phyloP scores from a whole-genome alignment of 2,329 filamentous ascomycete species.

The Trichoderma asperellum region DNA sequence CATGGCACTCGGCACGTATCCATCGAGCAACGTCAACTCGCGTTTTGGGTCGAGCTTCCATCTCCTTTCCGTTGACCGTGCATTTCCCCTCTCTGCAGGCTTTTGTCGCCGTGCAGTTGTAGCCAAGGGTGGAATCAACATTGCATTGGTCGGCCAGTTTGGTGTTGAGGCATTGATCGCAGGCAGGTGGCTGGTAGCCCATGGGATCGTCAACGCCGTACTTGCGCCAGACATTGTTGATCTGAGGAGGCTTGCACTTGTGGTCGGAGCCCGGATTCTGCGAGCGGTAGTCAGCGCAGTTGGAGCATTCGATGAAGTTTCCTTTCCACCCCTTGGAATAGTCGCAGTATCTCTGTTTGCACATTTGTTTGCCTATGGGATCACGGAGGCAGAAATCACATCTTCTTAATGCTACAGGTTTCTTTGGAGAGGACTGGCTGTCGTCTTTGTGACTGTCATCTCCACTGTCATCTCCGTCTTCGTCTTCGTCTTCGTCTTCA shows the following conservation, averaged over 20 bases:
- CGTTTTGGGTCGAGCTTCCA: slow-evolving; percentile 30
- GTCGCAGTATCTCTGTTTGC: slow-evolving; percentile 29
- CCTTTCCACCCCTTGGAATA: slow-evolving; percentile 8
- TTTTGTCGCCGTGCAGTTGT: slow-evolving; percentile 29
- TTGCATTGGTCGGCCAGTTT: slow-evolving; percentile 31
- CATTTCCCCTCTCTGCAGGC: slow-evolving; percentile 29
- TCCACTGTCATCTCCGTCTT: not conserved
- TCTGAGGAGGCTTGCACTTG: slow-evolving; percentile 28
- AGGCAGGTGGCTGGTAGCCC: slow-evolving; percentile 26
- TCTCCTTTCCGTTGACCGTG: slow-evolving; percentile 20
- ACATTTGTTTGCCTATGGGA: not conserved
- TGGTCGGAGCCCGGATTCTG: slow-evolving; percentile 10
- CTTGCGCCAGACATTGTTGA: slow-evolving; percentile 26
- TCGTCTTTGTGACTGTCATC: not conserved
- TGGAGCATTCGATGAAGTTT: slow-evolving; percentile 34
- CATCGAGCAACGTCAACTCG: slow-evolving; percentile 31
- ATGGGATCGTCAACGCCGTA: slow-evolving; percentile 30
- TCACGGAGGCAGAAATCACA: not conserved
- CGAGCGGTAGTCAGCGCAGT: slow-evolving; percentile 36
- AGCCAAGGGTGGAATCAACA: slow-evolving; percentile 33
- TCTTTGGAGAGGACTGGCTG: not conserved
- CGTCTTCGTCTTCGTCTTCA: not conserved
- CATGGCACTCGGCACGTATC: slow-evolving; percentile 36
- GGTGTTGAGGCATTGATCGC: slow-evolving; percentile 29
- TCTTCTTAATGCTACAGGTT: not conserved